Base-by-base conservation (phyloP, 2,329 filamentous ascomycete genomes). In the Pyrenochaeta sp. region DNA sequence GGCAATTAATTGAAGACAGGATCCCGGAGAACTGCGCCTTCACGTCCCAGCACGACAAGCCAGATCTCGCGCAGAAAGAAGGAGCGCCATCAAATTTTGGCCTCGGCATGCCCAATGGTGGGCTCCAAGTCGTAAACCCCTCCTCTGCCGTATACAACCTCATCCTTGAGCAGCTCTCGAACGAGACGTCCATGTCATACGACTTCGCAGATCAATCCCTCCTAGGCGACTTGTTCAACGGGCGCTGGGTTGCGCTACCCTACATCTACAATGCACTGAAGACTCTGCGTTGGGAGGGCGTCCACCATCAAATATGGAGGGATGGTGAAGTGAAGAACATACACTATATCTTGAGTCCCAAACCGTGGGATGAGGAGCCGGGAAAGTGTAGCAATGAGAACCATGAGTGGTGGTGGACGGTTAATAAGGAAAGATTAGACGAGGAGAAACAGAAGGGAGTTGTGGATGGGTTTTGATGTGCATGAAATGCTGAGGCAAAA, bases 251-350 rank as follows among this genome's bases (percentile, higher is more conserved):
- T 5, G 76, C 82, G 2, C 69, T 88, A 52, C 85, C 86, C 15
- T 88, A 88, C 65, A 81, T 83, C 7, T 88, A 88, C 75, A 88
- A 88, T 67, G 86, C 85, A 42, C 74, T 88, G 49, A 87, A 86
- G 77, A 86, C 85, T n/a, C 57, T 88, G 71, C 74, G 85, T 53
- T 82, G 79, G 78, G 74, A 83, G 62, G 82, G 81, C 9, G 84
- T 87, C 54, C 86, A 88, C 66, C 79, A 83, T 62, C 76, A 79
- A 28, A 88, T 89, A 54, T 89, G 86, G 86, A 77, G 81, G 57
- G 86, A 89, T 61, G 81, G 84, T 19, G 71, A 82, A 64, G 84
- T 88, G 22, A 88, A 88, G 77, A 88, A 88, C 64, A 78, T 88
- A 10, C 86, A 89, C 71, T 88, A 86, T 66, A 84, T 89, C 40